phyloP scores from a whole-genome alignment of 495 filamentous ascomycete species.

The Pyrenopolyporus hunteri region DNA sequence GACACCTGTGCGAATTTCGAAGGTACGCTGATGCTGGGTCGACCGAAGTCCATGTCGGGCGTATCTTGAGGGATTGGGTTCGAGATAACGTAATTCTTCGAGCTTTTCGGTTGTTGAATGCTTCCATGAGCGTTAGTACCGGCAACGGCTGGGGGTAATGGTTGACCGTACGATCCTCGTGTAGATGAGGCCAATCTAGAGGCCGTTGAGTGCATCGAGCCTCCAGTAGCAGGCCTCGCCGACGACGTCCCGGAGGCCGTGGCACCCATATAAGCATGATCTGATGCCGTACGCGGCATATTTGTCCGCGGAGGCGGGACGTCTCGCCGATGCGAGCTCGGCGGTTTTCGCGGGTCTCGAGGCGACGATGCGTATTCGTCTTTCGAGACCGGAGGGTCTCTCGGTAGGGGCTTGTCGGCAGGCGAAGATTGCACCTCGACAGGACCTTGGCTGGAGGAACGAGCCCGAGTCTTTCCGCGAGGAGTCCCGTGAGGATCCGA shows the following conservation, averaged over 20 bases:
- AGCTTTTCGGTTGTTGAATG: slow-evolving; percentile 77
- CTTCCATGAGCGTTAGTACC: slow-evolving; percentile 90
- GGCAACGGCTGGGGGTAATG: slow-evolving; percentile 84
- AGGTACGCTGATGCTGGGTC: slow-evolving; percentile 63
- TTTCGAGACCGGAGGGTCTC: slow-evolving; percentile 54
- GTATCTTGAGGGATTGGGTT: slow-evolving; percentile 67
- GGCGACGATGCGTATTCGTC: slow-evolving; percentile 51
- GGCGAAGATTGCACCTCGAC: slow-evolving; percentile 51
- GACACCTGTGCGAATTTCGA: slow-evolving; percentile 58
- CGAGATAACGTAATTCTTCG: slow-evolving; percentile 78
- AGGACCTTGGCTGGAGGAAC: slow-evolving; percentile 55
- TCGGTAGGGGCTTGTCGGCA: slow-evolving; percentile 59
- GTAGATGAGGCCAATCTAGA: slow-evolving; percentile 66
- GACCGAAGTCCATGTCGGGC: slow-evolving; percentile 57
- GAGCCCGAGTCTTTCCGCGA: slow-evolving; percentile 57
- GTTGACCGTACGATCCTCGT: slow-evolving; percentile 86
- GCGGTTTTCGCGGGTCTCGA: slow-evolving; percentile 50
- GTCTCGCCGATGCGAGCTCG: slow-evolving; percentile 54
- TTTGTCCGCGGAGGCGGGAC: slow-evolving; percentile 59
- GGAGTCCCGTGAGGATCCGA: slow-evolving; percentile 30
- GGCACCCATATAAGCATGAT: slow-evolving; percentile 53
- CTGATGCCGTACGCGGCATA: slow-evolving; percentile 56
- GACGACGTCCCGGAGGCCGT: slow-evolving; percentile 52
- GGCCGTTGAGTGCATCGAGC: slow-evolving; percentile 73
- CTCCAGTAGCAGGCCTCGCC: slow-evolving; percentile 78